Evolutionary conservation across 108 stramenopile species (phyloP).

Genomic region (Skeletonema marinoi): DNA sequence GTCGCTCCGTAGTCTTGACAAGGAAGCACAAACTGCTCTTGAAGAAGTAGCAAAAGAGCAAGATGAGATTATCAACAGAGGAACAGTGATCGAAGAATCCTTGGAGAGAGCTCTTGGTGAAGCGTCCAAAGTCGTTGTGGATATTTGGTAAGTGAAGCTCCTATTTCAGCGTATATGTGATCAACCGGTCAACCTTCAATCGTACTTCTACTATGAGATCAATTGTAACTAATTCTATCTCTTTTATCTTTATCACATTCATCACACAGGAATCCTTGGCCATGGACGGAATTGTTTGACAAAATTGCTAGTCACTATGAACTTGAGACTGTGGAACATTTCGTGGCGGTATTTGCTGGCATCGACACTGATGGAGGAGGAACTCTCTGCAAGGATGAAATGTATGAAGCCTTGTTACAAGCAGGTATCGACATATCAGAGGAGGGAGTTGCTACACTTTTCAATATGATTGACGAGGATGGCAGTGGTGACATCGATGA

Average conservation of each 20-base stretch:
- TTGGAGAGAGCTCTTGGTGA: neutral
- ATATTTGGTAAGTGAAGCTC: neutral
- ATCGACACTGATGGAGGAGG: constrained; percentile 36
- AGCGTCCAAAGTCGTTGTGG: neutral
- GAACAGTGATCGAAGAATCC: neutral
- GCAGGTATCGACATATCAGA: constrained; percentile 27
- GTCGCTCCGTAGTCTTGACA: neutral
- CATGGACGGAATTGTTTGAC: constrained; percentile 11
- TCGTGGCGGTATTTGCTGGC: constrained; percentile 26
- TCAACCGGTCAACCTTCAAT: too few relatives aligned
- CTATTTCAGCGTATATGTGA: neutral
- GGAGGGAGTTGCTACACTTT: constrained; percentile 12
- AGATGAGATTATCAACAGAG: neutral
- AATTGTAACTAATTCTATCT: neutral
- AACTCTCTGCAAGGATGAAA: constrained; percentile 25
- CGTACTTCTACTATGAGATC: too few relatives aligned
- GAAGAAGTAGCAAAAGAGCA: neutral
- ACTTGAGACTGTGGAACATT: neutral
- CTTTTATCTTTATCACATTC: neutral
- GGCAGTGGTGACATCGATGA: constrained; percentile 23
- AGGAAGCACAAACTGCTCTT: neutral
- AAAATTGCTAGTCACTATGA: constrained; percentile 1
- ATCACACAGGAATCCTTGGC: neutral
- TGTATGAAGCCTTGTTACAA: constrained; percentile 10
- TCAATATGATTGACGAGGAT: constrained; percentile 31